These are phyloP conservation scores for Rauvolfia tetraphylla DNA, from an alignment of 257 asterid genomes.

Conservation along the genomic window DNA sequence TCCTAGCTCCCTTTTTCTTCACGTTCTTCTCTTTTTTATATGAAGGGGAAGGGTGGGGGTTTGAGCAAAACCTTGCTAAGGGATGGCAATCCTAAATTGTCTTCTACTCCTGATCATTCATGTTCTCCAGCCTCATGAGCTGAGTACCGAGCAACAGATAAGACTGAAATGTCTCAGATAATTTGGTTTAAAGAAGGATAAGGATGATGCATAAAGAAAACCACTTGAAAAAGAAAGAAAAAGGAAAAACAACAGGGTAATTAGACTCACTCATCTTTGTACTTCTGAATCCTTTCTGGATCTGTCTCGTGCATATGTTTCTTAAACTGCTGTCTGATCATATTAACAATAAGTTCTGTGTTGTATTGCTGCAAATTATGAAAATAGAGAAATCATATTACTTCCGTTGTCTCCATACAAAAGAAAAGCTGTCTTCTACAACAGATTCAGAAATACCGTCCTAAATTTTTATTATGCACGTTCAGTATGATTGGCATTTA, in stretches of 20 bases:
- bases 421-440: not conserved
- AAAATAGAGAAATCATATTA: not conserved
- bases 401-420: not conserved
- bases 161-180: not conserved
- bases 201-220: not conserved
- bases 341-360: constrained; percentile 61
- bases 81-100: no score
- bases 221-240: not conserved
- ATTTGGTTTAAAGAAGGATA: not conserved
- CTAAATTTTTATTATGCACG: not conserved
- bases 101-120: not conserved
- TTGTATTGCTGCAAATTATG: constrained; percentile 62
- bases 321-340: constrained; percentile 88
- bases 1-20: not conserved
- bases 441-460: not conserved
- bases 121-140: not conserved
- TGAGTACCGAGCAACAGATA: not conserved
- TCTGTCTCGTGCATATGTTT: constrained; percentile 82
- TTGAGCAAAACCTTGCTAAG: not conserved
- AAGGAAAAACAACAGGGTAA: not conserved
- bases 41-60: not conserved
- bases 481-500: not conserved
- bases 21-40: not conserved
- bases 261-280: constrained; percentile 79
- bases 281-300: constrained; percentile 75